Conservation (phyloP, 2,329 filamentous ascomycete genomes). For the Fusarium newnesense region DNA sequence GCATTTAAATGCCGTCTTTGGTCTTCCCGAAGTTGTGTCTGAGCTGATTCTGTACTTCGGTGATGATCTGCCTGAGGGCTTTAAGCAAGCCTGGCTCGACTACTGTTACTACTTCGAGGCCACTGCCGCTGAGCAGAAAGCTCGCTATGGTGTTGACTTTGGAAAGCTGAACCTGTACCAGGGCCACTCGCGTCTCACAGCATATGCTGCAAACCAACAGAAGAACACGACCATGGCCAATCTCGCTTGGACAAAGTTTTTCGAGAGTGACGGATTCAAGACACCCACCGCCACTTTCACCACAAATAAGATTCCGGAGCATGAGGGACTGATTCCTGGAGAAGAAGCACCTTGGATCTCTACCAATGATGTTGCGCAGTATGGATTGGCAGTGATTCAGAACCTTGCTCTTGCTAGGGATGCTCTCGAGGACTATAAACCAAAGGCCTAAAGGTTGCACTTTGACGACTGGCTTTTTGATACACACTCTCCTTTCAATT, state of each 20-base stretch:
- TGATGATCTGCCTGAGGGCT: conserved; percentile 57
- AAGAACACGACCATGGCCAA: conserved; percentile 59
- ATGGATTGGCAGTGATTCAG: conserved; percentile 67
- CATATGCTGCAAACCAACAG: conserved; percentile 59
- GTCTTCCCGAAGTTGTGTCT: conserved; percentile 66
- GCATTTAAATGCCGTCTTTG: conserved; percentile 68
- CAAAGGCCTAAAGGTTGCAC: not conserved
- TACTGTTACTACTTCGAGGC: conserved; percentile 70
- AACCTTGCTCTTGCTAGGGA: conserved; percentile 56
- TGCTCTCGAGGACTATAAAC: conserved; percentile 18
- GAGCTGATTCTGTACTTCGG: conserved; percentile 63
- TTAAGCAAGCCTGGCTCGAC: conserved; percentile 66
- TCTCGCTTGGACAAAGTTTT: conserved; percentile 66
- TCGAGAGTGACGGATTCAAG: conserved; percentile 57
- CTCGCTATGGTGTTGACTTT: conserved; percentile 63
- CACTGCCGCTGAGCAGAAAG: conserved; percentile 58
- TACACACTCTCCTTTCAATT: not conserved
- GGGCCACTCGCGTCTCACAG: conserved; percentile 68
- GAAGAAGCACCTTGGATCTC: conserved; percentile 68
- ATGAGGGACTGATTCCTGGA: conserved; percentile 57
- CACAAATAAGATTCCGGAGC: conserved; percentile 54
- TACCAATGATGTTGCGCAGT: conserved; percentile 67
- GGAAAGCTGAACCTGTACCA: conserved; percentile 61
- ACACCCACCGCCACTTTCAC: conserved; percentile 49
- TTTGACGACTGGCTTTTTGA: no score